Base-by-base conservation (phyloP, 345 rosid species). In the Boechera divaricarpa region DNA sequence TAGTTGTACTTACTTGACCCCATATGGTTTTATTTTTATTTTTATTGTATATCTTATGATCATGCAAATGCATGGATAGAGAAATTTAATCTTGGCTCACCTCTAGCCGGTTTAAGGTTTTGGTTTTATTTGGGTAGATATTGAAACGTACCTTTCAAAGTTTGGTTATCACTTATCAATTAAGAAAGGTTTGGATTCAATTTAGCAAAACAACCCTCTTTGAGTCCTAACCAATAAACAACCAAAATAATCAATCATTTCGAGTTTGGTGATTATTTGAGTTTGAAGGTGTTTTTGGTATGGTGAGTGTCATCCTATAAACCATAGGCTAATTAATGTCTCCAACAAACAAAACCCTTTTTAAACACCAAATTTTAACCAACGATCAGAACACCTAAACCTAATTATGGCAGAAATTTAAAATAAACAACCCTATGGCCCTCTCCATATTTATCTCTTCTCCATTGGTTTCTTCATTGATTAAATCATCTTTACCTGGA, bases 361-460 rank as follows among this genome's bases (percentile, higher is more conserved):
- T 7, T 54, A 35, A 33, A 47, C 75, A 69, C 72, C 76, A 63
- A 16, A 77, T 69, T 44, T 54, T 29, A 63, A 55, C 68, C 67
- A 65, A 77, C 18, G 61, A 77, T 64, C 41, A 49, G 5, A 72
- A 56, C 63, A 77, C 62, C 44, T 64, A 64, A 42, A 57, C 41
- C 68, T 77, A 77, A 77, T 71, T 63, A 77, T 78, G 57, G 73
- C 77, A 36, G 35, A 28, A 24, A 0, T 2, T 10, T 18, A 9
- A 62, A 77, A 62, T 33, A 39, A 71, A 63, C 57, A 16, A 45
- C 9, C 53, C 10, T 35, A 59, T 58, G 58, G 24, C 57, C 38
- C 56, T 41, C 54, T 64, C 76, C 72, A 78, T n/a, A 3, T 66
- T 66, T 72, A 3, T 65, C 68, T 78, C 73, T 58, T 72, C 42